Percentiles rank a stretch among this genome's conserved stretches.
Evolutionary conservation across 768 basidiomycete genomes (phyloP).

Genomic region (Heimioporus sp.): DNA sequence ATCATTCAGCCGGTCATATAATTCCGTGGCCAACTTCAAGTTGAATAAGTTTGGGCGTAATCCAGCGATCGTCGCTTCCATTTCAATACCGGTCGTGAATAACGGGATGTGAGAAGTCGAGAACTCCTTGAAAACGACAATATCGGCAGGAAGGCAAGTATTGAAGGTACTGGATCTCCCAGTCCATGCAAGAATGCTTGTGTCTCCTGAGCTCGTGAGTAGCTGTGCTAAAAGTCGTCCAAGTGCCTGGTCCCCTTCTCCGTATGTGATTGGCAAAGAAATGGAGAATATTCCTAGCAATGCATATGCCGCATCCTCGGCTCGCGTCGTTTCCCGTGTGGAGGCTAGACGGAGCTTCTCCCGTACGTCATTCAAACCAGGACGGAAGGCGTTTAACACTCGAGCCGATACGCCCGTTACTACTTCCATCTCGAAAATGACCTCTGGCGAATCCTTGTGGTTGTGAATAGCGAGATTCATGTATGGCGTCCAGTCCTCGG

Average conservation of each 20-base stretch:
- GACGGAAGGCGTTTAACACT: slow-evolving; percentile 1
- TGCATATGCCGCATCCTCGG: slow-evolving; percentile 13
- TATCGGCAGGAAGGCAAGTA: no score
- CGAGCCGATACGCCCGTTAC: not conserved
- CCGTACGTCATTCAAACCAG: slow-evolving; percentile 1
- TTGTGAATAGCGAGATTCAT: slow-evolving; percentile 2
- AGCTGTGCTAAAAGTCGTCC: no score
- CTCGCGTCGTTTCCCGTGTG: not conserved
- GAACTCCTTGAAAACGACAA: no score
- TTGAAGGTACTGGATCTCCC: no score
- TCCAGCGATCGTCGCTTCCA: no score
- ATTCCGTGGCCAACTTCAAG: no score
- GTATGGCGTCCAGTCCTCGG: slow-evolving; percentile 10
- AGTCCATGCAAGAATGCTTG: no score
- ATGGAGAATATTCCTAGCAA: slow-evolving; percentile 6
- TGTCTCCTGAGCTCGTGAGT: no score
- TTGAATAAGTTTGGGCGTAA: no score
- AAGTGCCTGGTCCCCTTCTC: not conserved
- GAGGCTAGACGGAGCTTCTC: slow-evolving; percentile 10
- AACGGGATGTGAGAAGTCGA: no score
- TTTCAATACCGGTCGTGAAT: no score
- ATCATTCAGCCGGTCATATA: no score
- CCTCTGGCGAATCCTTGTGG: slow-evolving; percentile 3
- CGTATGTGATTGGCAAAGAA: slow-evolving; percentile 7
- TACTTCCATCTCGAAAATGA: slow-evolving; percentile 10